These are phyloP conservation scores for Diplotaxis tenuifolia DNA, from an alignment of 345 rosid genomes.

Conservation along the genomic window DNA sequence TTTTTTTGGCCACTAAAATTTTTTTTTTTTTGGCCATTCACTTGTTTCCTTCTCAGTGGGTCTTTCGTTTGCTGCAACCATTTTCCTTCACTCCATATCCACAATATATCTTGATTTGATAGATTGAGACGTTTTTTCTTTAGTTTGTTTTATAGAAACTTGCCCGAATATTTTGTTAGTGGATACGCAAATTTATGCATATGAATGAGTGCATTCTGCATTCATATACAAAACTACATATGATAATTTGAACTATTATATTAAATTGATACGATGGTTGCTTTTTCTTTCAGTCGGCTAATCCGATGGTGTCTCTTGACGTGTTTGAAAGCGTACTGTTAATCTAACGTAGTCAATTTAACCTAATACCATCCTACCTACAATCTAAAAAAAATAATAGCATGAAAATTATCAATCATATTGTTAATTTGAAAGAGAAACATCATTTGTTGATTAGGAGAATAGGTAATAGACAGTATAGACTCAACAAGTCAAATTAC, in stretches of 20 bases:
- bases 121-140: neutral
- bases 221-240: neutral
- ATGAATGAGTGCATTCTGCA: neutral
- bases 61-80: neutral
- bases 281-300: constrained; percentile 29
- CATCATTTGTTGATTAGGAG: neutral
- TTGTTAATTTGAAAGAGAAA: neutral
- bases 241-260: neutral
- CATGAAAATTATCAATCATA: constrained; percentile 17
- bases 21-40: neutral
- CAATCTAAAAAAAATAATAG: constrained; percentile 2
- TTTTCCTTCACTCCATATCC: neutral
- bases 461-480: constrained; percentile 15
- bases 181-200: neutral
- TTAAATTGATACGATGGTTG: constrained; percentile 6
- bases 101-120: neutral
- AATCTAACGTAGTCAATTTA: constrained; percentile 13
- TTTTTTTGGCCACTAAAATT: too few relatives aligned
- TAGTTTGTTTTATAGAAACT: neutral
- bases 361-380: constrained; percentile 18
- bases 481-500: constrained; percentile 4
- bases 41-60: neutral
- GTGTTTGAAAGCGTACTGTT: constrained; percentile 21
- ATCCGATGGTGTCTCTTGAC: constrained; percentile 28
- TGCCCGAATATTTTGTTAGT: neutral